These are phyloP conservation scores for Trifolium repens DNA, from an alignment of 306 rosid genomes.

Conservation along the genomic window DNA sequence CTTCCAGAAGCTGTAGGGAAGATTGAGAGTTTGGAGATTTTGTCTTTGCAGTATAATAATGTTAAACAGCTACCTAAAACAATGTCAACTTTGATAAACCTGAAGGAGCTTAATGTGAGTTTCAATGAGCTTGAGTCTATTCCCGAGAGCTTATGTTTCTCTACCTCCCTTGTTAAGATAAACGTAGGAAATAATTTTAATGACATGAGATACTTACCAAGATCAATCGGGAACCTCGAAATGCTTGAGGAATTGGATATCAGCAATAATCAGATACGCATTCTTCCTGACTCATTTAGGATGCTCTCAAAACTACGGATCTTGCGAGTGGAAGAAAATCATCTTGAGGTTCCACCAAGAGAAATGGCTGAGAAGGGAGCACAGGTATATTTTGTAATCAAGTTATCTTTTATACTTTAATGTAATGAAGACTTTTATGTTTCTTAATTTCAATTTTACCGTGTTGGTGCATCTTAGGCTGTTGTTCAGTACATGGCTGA, in stretches of 20 bases:
- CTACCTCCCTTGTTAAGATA: conserved; percentile 77
- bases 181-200: conserved; percentile 89
- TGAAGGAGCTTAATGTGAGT: conserved; percentile 82
- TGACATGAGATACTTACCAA: conserved; percentile 70
- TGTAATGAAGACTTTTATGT: conserved; percentile 14
- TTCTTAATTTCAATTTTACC: conserved; percentile 26
- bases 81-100: conserved; percentile 70
- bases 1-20: conserved; percentile 90
- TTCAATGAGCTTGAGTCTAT: conserved; percentile 87
- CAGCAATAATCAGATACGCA: conserved; percentile 83
- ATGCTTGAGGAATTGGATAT: conserved; percentile 93
- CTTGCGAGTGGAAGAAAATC: conserved; percentile 81
- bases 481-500: conserved; percentile 88
- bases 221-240: conserved; percentile 86
- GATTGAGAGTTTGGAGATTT: conserved; percentile 73
- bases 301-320: conserved; percentile 66
- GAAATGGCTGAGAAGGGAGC: conserved; percentile 76
- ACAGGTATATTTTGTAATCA: conserved; percentile 54
- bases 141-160: conserved; percentile 89
- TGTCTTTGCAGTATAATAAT: conserved; percentile 81
- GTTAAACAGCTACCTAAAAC: conserved; percentile 83
- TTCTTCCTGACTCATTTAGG: conserved; percentile 76
- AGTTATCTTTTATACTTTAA: conserved; percentile 14
- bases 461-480: conserved; percentile 62
- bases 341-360: conserved; percentile 92